Base-by-base conservation (phyloP, 306 rosid species). In the Astragalus glycyphyllos region DNA sequence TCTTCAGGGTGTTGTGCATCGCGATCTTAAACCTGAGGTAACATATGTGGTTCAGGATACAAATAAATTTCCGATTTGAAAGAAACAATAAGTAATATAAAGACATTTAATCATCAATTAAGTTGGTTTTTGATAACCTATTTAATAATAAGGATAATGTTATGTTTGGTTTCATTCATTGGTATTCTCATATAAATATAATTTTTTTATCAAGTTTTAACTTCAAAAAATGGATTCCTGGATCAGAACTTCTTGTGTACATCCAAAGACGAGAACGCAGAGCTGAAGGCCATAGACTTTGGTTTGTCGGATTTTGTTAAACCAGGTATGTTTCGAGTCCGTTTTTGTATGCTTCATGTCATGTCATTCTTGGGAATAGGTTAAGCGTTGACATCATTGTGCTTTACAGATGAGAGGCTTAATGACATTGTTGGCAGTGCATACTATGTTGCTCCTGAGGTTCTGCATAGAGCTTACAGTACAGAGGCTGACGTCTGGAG, bases 401-500 rank as follows among this genome's bases (percentile, higher is more conserved):
- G 37, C 55, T 79, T 89, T 75, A 65, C 92, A 93, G 98, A 93
- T 79, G 97, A 88, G 71, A 87, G 88, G 82, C 97, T 93, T 49
- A 90, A 90, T 23, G 98, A 93, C 74, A 90, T 90, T 59, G 98
- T 90, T 79, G 98, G 98, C 68, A 93, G 98, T 50, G 98, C 98
- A n/a, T 93, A 93, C 81, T 93, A 93, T 71, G 97, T 93, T 13
- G 97, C 98, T 72, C 98, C 98, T 0, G 98, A 93, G 85, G 98
- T 93, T 77, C 82, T 93, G 45, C 98, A 87, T 64, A 85, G 97
- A 79, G 83, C 97, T 58, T 93, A 90, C 80, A 83, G 83, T 42
- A 87, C 98, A 23, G 98, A 90, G 76, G 98, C 98, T 37, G 98
- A 93, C 44, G 81, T 87, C 32, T 93, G 98, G 98, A 93, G 98